phyloP scores from a whole-genome alignment of 2,329 filamentous ascomycete species.

The Paraphaeosphaeria sporulosa region DNA sequence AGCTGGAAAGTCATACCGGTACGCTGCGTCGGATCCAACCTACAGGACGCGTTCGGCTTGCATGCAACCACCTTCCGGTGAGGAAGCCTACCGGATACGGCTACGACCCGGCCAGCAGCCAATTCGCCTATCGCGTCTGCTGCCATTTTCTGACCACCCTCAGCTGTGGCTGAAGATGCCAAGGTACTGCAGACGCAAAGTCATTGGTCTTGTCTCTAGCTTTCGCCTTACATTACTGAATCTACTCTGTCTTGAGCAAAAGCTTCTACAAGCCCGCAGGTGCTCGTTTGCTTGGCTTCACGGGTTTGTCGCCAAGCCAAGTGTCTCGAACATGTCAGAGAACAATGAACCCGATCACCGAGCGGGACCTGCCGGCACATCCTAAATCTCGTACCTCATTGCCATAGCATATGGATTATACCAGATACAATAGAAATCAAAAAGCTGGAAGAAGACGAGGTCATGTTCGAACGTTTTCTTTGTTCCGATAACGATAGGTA shows the following conservation, averaged over 20 bases:
- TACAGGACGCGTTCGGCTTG: neutral
- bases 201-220: neutral
- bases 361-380: neutral
- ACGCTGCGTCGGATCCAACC: neutral
- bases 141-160: neutral
- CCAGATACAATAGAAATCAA: neutral
- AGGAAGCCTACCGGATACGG: neutral
- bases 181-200: neutral
- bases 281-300: neutral
- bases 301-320: neutral
- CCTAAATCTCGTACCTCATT: neutral
- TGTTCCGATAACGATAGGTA: neutral
- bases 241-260: neutral
- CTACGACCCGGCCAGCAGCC: neutral
- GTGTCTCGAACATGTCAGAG: slow-evolving; percentile 4
- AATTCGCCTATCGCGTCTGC: slow-evolving; percentile 1
- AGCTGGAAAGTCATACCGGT: neutral
- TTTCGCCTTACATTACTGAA: slow-evolving; percentile 5
- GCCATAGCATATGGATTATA: neutral
- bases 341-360: neutral
- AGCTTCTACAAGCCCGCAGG: neutral
- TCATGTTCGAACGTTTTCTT: neutral
- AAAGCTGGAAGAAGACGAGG: neutral
- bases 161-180: slow-evolving; percentile 11
- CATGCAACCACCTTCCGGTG: neutral